Percentiles rank a stretch among this genome's conserved stretches.
These are phyloP conservation scores for Backusella circina DNA, from an alignment of 192 early-diverging fungal genomes.

Conservation along the genomic window DNA sequence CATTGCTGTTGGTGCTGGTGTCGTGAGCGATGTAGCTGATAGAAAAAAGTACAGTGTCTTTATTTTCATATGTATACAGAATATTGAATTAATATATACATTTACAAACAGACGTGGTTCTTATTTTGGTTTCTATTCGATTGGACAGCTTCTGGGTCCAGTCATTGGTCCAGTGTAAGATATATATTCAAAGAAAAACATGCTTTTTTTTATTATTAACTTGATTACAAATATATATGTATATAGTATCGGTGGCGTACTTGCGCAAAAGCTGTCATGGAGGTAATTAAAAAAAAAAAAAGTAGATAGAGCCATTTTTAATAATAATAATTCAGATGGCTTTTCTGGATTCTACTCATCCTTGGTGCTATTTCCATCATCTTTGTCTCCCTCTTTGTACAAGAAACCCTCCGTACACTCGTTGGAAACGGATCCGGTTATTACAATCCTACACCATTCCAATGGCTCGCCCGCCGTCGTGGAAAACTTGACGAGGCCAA, in stretches of 20 bases:
- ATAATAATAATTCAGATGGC: slow-evolving; percentile 21
- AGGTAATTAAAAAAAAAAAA: slow-evolving; percentile 6
- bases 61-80: background rate
- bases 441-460: slow-evolving; percentile 25
- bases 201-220: too few relatives aligned
- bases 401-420: slow-evolving; percentile 39
- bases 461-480: slow-evolving; percentile 1
- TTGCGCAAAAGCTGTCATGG: slow-evolving; percentile 20
- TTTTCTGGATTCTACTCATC: slow-evolving; percentile 37
- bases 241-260: slow-evolving; percentile 21
- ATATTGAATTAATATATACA: background rate
- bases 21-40: slow-evolving; percentile 9
- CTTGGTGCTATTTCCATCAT: slow-evolving; percentile 20
- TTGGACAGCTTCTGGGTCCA: slow-evolving; percentile 1
- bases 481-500: slow-evolving; percentile 4
- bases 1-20: slow-evolving; percentile 28
- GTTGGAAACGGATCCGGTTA: slow-evolving; percentile 36
- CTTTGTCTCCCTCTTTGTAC: slow-evolving; percentile 33
- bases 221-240: too few relatives aligned
- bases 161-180: slow-evolving; percentile 14
- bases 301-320: background rate
- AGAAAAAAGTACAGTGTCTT: background rate
- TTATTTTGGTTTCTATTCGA: slow-evolving; percentile 4
- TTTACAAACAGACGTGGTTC: slow-evolving; percentile 5
- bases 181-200: background rate